Evolutionary conservation across 2,329 filamentous ascomycete genomes (phyloP).

Genomic region (Sporothrix pallida): DNA sequence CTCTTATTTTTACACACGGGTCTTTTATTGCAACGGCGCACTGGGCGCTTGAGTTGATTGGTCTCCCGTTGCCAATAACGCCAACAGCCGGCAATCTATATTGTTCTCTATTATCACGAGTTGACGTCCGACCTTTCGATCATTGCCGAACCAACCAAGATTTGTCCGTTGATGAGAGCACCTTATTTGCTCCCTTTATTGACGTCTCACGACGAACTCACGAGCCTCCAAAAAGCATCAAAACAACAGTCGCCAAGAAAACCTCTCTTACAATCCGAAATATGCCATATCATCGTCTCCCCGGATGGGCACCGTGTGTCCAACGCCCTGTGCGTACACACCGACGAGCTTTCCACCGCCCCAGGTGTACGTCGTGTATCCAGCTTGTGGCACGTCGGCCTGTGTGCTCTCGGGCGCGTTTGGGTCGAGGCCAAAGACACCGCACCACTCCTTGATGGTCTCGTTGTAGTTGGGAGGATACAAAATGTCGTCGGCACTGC

Average conservation of each 20-base stretch:
- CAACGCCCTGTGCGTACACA: constrained; percentile 36
- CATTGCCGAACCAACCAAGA: constrained; percentile 24
- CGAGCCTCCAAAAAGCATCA: not conserved
- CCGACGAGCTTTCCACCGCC: constrained; percentile 38
- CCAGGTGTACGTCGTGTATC: constrained; percentile 40
- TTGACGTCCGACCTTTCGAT: not conserved
- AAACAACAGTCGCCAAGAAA: not conserved
- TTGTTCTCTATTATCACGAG: not conserved
- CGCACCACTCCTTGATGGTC: constrained; percentile 62
- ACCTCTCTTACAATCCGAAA: constrained; percentile 29
- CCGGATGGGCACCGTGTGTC: constrained; percentile 33
- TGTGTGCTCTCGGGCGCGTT: constrained; percentile 35
- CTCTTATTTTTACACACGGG: not conserved
- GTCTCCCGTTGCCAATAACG: not conserved
- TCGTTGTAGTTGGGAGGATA: constrained; percentile 61
- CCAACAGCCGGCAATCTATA: not conserved
- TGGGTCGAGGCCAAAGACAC: constrained; percentile 52
- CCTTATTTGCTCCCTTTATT: constrained; percentile 1
- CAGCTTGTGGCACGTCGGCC: constrained; percentile 40
- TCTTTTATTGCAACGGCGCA: not conserved
- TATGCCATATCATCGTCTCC: constrained; percentile 35
- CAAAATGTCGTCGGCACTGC: constrained; percentile 57
- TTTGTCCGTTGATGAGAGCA: not conserved
- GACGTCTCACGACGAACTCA: not conserved
- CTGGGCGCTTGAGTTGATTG: constrained; percentile 10